Evolutionary conservation across 345 rosid genomes (phyloP).

Genomic region (Moricandia moricandioides): DNA sequence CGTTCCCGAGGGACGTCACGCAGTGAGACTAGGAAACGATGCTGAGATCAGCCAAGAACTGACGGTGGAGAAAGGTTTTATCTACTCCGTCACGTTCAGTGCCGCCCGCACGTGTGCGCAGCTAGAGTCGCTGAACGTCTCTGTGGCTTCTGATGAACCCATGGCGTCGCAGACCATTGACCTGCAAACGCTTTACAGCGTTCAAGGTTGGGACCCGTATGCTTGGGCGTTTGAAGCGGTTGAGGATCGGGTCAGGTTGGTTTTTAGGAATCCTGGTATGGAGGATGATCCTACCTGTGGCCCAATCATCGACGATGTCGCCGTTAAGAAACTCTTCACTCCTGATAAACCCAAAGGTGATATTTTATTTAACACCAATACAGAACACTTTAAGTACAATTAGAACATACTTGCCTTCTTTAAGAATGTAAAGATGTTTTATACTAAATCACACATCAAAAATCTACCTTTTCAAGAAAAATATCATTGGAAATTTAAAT

Average conservation of each 20-base stretch:
- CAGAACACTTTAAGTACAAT: not conserved
- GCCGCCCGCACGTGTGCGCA: slow-evolving; percentile 98
- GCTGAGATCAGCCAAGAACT: slow-evolving; percentile 88
- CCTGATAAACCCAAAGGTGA: slow-evolving; percentile 77
- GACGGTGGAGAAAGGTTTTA: slow-evolving; percentile 67
- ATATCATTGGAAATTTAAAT: no score
- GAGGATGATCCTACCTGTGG: slow-evolving; percentile 99
- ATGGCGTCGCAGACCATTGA: slow-evolving; percentile 69
- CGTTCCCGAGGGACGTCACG: slow-evolving; percentile 78
- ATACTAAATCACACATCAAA: no score
- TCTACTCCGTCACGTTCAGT: slow-evolving; percentile 81
- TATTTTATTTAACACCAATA: not conserved
- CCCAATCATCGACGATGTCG: slow-evolving; percentile 80
- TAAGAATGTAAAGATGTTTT: no score
- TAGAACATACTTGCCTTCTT: not conserved
- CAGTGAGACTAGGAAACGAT: slow-evolving; percentile 85
- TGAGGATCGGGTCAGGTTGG: slow-evolving; percentile 46
- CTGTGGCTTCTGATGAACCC: slow-evolving; percentile 48
- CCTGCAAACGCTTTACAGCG: slow-evolving; percentile 78
- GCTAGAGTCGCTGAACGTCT: slow-evolving; percentile 82
- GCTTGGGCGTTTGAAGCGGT: slow-evolving; percentile 78
- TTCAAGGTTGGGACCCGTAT: slow-evolving; percentile 97
- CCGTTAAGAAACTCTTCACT: slow-evolving; percentile 73
- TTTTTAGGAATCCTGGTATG: slow-evolving; percentile 82
- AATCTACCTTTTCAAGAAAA: no score